Conservation (phyloP, 2,329 filamentous ascomycete species). For the Cladophialophora yegresii region DNA sequence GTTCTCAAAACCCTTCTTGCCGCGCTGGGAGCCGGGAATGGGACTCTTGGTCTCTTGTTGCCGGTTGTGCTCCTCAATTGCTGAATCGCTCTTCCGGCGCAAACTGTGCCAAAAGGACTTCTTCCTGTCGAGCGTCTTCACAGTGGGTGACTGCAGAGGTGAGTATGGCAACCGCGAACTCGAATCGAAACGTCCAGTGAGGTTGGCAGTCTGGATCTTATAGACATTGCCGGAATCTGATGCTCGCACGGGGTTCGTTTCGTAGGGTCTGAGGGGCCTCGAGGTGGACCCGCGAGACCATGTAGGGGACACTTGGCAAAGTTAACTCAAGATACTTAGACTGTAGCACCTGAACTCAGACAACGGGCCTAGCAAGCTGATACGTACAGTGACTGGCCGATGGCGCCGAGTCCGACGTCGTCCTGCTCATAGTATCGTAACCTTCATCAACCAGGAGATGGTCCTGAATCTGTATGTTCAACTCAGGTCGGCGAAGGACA, state of each 20-base stretch:
- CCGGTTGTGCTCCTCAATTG: background rate
- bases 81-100: constrained; percentile 6
- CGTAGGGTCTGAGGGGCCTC: constrained; percentile 4
- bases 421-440: constrained; percentile 9
- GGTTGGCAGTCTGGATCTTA: background rate
- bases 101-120: constrained; percentile 6
- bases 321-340: background rate
- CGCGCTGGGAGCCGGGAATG: background rate
- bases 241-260: constrained; percentile 3
- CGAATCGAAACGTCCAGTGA: background rate
- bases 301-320: constrained; percentile 2
- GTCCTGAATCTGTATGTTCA: constrained; percentile 9
- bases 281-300: constrained; percentile 3
- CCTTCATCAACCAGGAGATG: background rate
- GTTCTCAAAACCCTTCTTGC: constrained; percentile 5
- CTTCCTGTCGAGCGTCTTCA: constrained; percentile 4
- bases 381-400: constrained; percentile 4
- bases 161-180: background rate
- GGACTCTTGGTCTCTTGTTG: background rate
- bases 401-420: constrained; percentile 1
- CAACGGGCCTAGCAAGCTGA: background rate
- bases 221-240: constrained; percentile 11
- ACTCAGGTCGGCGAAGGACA: background rate
- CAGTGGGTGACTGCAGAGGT: constrained; percentile 1
- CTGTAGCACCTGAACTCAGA: background rate